phyloP scores from a whole-genome alignment of 1,139 yeast species.

The Candida neerlandica region DNA sequence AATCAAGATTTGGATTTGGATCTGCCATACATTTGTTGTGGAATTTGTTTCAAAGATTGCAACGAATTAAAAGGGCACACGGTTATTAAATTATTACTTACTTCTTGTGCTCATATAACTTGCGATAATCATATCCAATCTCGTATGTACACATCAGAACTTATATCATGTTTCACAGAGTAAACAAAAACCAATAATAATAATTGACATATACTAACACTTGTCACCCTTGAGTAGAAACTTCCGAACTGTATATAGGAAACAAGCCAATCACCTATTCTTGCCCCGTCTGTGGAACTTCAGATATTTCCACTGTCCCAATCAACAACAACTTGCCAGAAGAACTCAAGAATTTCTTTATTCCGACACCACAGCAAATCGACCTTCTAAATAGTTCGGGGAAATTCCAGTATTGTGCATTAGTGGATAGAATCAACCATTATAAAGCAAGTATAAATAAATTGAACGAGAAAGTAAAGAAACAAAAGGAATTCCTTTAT shows the following conservation, averaged over 20 bases:
- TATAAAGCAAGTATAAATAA: constrained; percentile 12
- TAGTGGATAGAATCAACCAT: constrained; percentile 16
- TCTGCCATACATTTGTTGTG: constrained; percentile 25
- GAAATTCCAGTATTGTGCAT: constrained; percentile 19
- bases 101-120: constrained; percentile 30
- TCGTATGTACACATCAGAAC: constrained; percentile 15
- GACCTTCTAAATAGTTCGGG: constrained; percentile 19
- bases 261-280: not conserved
- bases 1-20: constrained; percentile 17
- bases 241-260: not conserved
- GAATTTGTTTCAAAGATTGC: constrained; percentile 20
- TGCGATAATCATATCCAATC: constrained; percentile 22
- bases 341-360: constrained; percentile 19
- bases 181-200: not conserved
- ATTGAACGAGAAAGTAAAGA: constrained; percentile 16
- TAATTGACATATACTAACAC: not conserved
- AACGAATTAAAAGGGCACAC: constrained; percentile 6
- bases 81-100: constrained; percentile 17
- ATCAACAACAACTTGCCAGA: constrained; percentile 16
- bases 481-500: constrained; percentile 18
- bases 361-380: constrained; percentile 20
- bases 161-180: too few relatives aligned
- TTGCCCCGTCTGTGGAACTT: constrained; percentile 20
- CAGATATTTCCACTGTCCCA: constrained; percentile 16
- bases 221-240: not conserved